Conservation (phyloP, 179 eudicot species). For the Corrigiola litoralis region DNA sequence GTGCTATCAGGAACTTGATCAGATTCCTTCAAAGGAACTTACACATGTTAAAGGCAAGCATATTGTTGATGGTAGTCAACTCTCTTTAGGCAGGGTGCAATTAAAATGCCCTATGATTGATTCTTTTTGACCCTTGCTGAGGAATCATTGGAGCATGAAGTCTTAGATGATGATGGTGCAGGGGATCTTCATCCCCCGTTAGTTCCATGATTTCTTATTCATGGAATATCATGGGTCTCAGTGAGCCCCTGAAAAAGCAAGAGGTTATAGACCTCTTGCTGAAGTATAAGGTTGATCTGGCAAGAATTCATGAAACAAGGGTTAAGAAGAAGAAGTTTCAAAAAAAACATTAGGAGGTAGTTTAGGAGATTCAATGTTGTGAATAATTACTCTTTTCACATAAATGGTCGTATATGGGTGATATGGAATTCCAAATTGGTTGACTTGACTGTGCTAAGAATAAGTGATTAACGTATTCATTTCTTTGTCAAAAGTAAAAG, state of each 20-base stretch:
- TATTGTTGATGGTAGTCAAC: too few relatives aligned
- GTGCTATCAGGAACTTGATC: too few relatives aligned
- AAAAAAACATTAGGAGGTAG: not conserved
- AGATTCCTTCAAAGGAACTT: too few relatives aligned
- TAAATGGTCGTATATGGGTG: not conserved
- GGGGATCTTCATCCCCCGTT: not conserved
- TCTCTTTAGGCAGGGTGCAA: too few relatives aligned
- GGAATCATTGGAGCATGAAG: not conserved
- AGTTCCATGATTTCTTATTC: not conserved
- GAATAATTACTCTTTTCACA: not conserved
- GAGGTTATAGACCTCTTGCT: not conserved
- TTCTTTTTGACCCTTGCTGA: too few relatives aligned
- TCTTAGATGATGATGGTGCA: not conserved
- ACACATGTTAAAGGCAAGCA: too few relatives aligned
- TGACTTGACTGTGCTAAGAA: too few relatives aligned
- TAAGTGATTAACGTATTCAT: not conserved
- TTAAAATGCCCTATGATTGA: too few relatives aligned
- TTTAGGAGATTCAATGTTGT: not conserved
- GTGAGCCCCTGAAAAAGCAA: not conserved
- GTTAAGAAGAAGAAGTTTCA: not conserved
- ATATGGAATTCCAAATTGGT: not conserved
- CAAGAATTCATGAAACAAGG: not conserved
- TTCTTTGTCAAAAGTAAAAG: not conserved
- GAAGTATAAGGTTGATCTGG: not conserved
- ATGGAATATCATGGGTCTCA: not conserved